Percentiles rank a stretch among this genome's conserved stretches.
phyloP scores from a whole-genome alignment of 257 asterid genomes.

The Ballota nigra region DNA sequence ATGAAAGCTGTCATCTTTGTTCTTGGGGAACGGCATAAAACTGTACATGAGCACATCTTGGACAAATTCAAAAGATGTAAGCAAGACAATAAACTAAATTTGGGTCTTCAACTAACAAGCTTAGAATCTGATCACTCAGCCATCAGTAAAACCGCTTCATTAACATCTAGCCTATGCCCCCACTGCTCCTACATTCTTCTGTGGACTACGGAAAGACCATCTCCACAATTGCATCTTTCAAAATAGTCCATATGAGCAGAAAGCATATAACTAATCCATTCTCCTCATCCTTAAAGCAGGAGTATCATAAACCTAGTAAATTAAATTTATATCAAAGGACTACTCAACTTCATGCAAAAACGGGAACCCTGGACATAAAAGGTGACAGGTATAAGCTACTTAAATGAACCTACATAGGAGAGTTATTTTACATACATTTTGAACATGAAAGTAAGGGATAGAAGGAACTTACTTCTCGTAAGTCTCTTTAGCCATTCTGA shows the following conservation, averaged over 20 bases:
- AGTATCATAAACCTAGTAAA: neutral
- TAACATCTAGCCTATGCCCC: neutral
- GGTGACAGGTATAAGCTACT: neutral
- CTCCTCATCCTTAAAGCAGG: neutral
- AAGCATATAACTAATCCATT: neutral
- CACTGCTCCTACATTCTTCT: neutral
- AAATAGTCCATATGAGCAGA: neutral
- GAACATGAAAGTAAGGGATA: neutral
- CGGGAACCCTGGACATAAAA: neutral
- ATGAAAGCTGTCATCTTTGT: constrained; percentile 1
- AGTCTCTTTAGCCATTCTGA: constrained; percentile 76
- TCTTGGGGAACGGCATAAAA: neutral
- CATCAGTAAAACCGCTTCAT: neutral
- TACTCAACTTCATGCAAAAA: neutral
- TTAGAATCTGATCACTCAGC: neutral
- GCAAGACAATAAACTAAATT: neutral
- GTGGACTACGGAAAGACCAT: neutral
- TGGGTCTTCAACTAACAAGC: constrained; percentile 3
- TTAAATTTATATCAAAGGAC: neutral
- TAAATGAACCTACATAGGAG: constrained; percentile 1
- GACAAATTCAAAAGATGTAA: neutral
- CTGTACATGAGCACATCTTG: constrained; percentile 11
- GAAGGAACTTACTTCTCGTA: constrained; percentile 69
- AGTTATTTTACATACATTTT: neutral
- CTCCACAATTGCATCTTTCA: neutral